Percentiles rank a stretch among this genome's conserved stretches.
These are phyloP conservation scores for Naumovozyma dairenensis DNA, from an alignment of 805 yeast genomes.

Conservation along the genomic window DNA sequence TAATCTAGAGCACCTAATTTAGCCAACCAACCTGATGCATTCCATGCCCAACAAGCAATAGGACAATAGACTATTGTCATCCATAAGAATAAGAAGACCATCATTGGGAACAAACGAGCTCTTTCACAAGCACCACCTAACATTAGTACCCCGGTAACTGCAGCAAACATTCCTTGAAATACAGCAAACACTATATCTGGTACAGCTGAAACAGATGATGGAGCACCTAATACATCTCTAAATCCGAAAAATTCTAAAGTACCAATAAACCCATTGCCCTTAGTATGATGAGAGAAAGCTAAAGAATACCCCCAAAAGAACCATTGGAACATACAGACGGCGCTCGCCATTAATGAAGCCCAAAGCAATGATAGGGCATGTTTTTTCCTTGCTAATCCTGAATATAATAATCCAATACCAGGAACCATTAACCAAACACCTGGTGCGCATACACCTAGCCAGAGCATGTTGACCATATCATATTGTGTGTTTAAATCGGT, in stretches of 20 bases:
- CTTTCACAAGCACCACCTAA: conserved; percentile 98
- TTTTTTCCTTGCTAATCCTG: conserved; percentile 89
- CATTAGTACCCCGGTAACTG: conserved; percentile 86
- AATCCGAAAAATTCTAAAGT: conserved; percentile 72
- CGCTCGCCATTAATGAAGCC: conserved; percentile 86
- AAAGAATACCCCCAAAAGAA: conserved; percentile 97
- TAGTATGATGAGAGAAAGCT: conserved; percentile 61
- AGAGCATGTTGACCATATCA: conserved; percentile 70
- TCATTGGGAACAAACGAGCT: conserved; percentile 92
- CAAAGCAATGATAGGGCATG: conserved; percentile 91
- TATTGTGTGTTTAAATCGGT: conserved; percentile 63
- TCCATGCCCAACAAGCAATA: conserved; percentile 97
- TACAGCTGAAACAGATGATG: conserved; percentile 52
- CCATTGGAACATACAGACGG: conserved; percentile 88
- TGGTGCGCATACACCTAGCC: conserved; percentile 69
- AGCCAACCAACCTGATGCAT: conserved; percentile 81
- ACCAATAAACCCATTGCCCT: conserved; percentile 64
- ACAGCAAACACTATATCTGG: conserved; percentile 88
- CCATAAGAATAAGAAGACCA: conserved; percentile 90
- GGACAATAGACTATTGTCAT: conserved; percentile 94
- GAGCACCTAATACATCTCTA: conserved; percentile 74
- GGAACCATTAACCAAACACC: conserved; percentile 95
- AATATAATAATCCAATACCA: conserved; percentile 86
- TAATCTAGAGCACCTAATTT: conserved; percentile 81
- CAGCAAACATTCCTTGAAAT: conserved; percentile 96